Base-by-base conservation (phyloP, 139 green algal genomes). In the Bryopsis sp. region DNA sequence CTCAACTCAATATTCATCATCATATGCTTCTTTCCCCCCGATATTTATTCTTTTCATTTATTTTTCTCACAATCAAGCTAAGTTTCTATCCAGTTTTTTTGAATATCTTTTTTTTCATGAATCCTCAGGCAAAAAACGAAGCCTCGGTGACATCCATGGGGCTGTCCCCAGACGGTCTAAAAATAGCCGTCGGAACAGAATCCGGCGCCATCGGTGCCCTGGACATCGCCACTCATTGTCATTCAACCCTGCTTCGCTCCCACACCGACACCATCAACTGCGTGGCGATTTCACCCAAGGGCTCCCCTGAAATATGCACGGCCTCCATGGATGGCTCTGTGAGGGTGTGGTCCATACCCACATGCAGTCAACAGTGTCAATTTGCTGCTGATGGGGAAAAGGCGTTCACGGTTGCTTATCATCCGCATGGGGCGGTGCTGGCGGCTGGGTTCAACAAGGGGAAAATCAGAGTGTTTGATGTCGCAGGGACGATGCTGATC, bases 91-190 rank as follows among this genome's bases (percentile, higher is more conserved):
- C 46, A 62, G 39, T 4, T 24, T 39, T 3, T 5, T 65, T 64
- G 39, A 31, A 29, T 64, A 11, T 65, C 37, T 26, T 57, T 57
- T 68, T 68, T 37, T 68, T 11, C 60, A 19, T 32, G 8, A 19
- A 68, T 57, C 39, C 77, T 32, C 75, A 90, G 82, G 84, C 86
- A 1, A 78, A 87, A 68, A 85, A 92, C 64, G 86, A 93, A 68
- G 69, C 78, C 0, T 50, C 78, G 1, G 85, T 94, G 33, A 93
- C 83, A 1, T 75, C 75, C 6, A 47, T 88, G 1, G 74, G 48
- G 0, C 39, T 92, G 15, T 80, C 80, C 2, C 68, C 77, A 1
- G 83, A 88, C 32, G 89, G 87, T 1, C 73, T 94, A 36, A 62
- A 70, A 15, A 74, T 91, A 26, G 77, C 47, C 24, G 72, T 86